phyloP scores from a whole-genome alignment of 352 stramenopile genomes.

The Phytophthora aleatoria region DNA sequence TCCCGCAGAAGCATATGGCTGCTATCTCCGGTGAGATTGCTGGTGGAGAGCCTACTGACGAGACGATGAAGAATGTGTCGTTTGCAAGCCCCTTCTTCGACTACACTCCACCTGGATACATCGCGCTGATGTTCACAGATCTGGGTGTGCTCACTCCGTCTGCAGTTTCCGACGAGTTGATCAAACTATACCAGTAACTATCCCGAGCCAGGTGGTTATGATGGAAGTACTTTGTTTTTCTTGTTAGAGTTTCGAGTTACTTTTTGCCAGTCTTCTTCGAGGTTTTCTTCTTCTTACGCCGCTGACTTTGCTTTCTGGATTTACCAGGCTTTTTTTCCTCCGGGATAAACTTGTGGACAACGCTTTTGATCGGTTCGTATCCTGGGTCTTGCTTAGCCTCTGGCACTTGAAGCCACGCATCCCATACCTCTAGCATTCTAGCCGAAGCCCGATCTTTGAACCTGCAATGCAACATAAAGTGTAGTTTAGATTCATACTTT shows the following conservation, averaged over 20 bases:
- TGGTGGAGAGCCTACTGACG: slow-evolving; percentile 24
- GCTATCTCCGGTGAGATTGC: slow-evolving; percentile 41
- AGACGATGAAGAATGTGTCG: slow-evolving; percentile 63
- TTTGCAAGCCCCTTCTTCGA: slow-evolving; percentile 93
- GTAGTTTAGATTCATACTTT: not conserved
- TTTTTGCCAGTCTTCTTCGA: slow-evolving; percentile 15
- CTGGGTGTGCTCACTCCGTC: slow-evolving; percentile 97
- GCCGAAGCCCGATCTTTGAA: slow-evolving; percentile 70
- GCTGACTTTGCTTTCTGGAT: slow-evolving; percentile 6
- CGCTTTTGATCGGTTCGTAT: slow-evolving; percentile 49
- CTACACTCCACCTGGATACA: slow-evolving; percentile 98
- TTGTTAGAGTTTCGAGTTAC: not conserved
- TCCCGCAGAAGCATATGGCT: slow-evolving; percentile 82
- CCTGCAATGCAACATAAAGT: slow-evolving; percentile 28
- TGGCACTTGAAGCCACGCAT: slow-evolving; percentile 57
- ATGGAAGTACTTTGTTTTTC: not conserved
- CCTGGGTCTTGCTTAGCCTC: slow-evolving; percentile 53
- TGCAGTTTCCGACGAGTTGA: slow-evolving; percentile 98
- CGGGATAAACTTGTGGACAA: slow-evolving; percentile 60
- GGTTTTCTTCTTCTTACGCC: slow-evolving; percentile 15
- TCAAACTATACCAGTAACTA: slow-evolving; percentile 97
- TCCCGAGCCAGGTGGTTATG: slow-evolving; percentile 6
- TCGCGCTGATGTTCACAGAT: slow-evolving; percentile 98
- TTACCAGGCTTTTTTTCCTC: slow-evolving; percentile 6
- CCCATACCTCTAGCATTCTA: slow-evolving; percentile 76